phyloP scores from a whole-genome alignment of 352 stramenopile genomes.

The Globisporangium cystogenes region DNA sequence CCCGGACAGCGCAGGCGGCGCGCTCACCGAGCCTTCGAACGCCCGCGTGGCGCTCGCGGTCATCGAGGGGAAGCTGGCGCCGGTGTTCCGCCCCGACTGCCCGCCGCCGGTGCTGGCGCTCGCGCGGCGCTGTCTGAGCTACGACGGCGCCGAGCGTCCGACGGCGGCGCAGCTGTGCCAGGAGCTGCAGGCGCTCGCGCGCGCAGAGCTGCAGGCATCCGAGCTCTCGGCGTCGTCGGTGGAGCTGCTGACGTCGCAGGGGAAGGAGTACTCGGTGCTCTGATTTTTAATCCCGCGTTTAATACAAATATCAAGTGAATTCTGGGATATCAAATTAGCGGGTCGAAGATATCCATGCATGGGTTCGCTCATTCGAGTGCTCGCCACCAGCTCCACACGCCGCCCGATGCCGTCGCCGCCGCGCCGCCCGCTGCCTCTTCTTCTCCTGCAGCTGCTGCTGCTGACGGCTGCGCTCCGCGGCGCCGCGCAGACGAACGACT shows the following conservation, averaged over 20 bases:
- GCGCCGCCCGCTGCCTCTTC: background rate
- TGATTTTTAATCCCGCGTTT: background rate
- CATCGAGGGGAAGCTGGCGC: slow-evolving; percentile 29
- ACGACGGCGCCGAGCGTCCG: slow-evolving; percentile 1
- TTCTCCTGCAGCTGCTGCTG: background rate
- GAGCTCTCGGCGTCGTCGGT: background rate
- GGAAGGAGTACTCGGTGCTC: background rate
- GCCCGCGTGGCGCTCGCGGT: slow-evolving; percentile 35
- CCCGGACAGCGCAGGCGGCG: slow-evolving; percentile 3
- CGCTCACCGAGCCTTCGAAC: slow-evolving; percentile 23
- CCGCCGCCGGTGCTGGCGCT: slow-evolving; percentile 24
- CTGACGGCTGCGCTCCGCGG: background rate
- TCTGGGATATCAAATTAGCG: background rate
- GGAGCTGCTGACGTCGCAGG: background rate
- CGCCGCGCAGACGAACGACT: background rate
- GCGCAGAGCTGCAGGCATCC: background rate
- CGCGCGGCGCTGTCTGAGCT: slow-evolving; percentile 16
- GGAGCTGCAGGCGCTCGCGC: slow-evolving; percentile 9
- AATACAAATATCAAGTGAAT: background rate
- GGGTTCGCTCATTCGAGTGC: background rate
- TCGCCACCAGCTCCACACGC: no score
- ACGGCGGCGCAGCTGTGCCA: slow-evolving; percentile 2
- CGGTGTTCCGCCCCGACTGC: slow-evolving; percentile 31
- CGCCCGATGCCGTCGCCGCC: background rate
- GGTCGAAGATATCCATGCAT: no score